phyloP scores from a whole-genome alignment of 768 basidiomycete species.

The Kwoniella sp. region DNA sequence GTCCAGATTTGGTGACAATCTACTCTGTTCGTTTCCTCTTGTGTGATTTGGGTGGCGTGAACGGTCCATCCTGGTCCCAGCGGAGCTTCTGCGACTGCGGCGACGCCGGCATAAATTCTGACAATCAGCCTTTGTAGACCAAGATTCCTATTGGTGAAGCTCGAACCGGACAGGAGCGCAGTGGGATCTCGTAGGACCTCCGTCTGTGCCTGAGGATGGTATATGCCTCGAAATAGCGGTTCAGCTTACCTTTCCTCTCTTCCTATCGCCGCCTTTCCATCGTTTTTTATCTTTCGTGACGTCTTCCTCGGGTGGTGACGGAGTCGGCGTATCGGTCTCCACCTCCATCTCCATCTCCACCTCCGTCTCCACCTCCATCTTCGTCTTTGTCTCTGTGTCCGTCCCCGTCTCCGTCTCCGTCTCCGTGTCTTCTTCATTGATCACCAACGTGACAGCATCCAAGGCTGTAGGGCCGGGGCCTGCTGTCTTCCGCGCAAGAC shows the following conservation, averaged over 20 bases:
- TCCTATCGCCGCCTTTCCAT: not conserved
- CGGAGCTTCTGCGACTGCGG: not conserved
- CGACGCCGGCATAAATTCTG: too few species aligned
- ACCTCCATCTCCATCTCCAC: not conserved
- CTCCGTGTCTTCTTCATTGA: not conserved
- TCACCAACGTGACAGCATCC: not conserved
- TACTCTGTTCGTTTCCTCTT: not conserved
- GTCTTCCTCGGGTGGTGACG: not conserved
- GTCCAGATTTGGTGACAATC: not conserved
- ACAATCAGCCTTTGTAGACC: too few species aligned
- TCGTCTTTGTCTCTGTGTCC: too few species aligned
- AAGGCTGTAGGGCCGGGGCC: too few species aligned
- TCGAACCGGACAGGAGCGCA: too few species aligned
- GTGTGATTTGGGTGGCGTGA: not conserved
- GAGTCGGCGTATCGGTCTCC: not conserved
- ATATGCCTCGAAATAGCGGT: not conserved
- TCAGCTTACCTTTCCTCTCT: not conserved
- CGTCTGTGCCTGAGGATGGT: too few species aligned
- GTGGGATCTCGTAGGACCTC: too few species aligned
- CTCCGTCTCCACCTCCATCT: not conserved
- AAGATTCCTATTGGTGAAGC: too few species aligned
- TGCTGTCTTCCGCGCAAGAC: too few species aligned
- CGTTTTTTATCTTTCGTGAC: not conserved
- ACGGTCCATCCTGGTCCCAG: not conserved
- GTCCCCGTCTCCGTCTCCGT: not conserved